These are phyloP conservation scores for Eucalyptus paniculata DNA, from an alignment of 345 rosid species.

Conservation along the genomic window DNA sequence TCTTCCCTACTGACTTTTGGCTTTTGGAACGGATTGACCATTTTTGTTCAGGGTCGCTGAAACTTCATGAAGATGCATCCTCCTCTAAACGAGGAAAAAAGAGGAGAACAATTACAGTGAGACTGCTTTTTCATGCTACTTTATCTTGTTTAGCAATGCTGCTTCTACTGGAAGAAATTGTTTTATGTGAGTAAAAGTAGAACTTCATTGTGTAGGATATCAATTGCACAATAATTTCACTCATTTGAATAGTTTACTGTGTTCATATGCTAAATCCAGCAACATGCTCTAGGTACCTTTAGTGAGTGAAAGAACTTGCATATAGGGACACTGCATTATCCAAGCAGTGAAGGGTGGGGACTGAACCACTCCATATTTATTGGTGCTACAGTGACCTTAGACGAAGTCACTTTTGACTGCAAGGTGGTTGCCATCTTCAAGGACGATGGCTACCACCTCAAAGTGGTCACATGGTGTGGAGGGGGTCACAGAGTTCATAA, in stretches of 20 bases:
- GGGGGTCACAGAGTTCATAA: background rate
- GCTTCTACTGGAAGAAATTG: background rate
- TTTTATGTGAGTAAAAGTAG: background rate
- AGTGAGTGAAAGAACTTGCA: background rate
- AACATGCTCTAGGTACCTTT: background rate
- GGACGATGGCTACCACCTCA: background rate
- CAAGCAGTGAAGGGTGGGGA: background rate
- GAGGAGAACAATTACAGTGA: slow-evolving; percentile 83
- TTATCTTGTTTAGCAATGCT: background rate
- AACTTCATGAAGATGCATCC: slow-evolving; percentile 30
- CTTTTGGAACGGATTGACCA: slow-evolving; percentile 89
- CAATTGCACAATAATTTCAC: background rate
- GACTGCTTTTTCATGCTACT: background rate
- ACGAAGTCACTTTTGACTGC: background rate
- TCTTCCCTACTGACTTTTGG: slow-evolving; percentile 91
- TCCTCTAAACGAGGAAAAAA: slow-evolving; percentile 61
- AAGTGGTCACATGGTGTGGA: background rate
- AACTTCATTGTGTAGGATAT: background rate
- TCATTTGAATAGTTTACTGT: background rate
- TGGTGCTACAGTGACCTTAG: background rate
- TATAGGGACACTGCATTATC: background rate
- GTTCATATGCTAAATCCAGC: background rate
- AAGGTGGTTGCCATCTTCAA: background rate
- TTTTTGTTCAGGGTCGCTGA: slow-evolving; percentile 78
- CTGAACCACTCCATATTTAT: background rate